Percentiles rank a stretch among this genome's conserved stretches.
phyloP scores from a whole-genome alignment of 495 filamentous ascomycete genomes.

The Entonaema liquescens region DNA sequence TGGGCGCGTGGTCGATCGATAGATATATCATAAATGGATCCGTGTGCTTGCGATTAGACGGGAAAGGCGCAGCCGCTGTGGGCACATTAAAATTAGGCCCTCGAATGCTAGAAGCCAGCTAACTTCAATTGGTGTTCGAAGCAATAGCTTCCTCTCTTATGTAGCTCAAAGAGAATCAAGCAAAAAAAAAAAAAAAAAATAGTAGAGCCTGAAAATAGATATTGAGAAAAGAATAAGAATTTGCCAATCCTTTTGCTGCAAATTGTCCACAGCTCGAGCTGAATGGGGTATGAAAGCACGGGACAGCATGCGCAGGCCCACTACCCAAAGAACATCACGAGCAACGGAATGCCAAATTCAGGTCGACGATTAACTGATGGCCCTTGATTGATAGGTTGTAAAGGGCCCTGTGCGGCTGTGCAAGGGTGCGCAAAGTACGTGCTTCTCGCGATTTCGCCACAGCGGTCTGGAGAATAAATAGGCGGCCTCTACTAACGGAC shows the following conservation, averaged over 20 bases:
- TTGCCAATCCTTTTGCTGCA: constrained; percentile 4
- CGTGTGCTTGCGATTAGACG: constrained; percentile 19
- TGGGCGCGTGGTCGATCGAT: not conserved
- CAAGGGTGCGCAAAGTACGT: constrained; percentile 29
- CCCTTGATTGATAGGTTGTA: constrained; percentile 21
- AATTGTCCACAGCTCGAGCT: constrained; percentile 21
- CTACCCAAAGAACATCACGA: constrained; percentile 35
- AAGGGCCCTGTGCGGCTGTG: constrained; percentile 30
- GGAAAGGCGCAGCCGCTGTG: constrained; percentile 31
- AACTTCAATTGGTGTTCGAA: not conserved
- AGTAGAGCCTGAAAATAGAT: not conserved
- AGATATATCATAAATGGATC: constrained; percentile 28
- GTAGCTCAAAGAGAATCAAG: not conserved
- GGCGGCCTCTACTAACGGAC: constrained; percentile 33
- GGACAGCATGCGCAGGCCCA: constrained; percentile 16
- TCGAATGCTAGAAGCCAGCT: not conserved
- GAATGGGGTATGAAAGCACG: constrained; percentile 26
- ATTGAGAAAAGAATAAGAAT: constrained; percentile 1
- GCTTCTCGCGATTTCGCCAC: constrained; percentile 28
- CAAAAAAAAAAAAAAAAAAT: not conserved
- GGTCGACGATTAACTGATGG: constrained; percentile 18
- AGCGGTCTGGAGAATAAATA: constrained; percentile 13
- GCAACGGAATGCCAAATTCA: constrained; percentile 19
- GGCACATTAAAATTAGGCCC: constrained; percentile 19
- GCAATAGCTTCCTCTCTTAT: not conserved